Conservation (phyloP, 2,329 filamentous ascomycete species). For the Aspergillaceae sp. region DNA sequence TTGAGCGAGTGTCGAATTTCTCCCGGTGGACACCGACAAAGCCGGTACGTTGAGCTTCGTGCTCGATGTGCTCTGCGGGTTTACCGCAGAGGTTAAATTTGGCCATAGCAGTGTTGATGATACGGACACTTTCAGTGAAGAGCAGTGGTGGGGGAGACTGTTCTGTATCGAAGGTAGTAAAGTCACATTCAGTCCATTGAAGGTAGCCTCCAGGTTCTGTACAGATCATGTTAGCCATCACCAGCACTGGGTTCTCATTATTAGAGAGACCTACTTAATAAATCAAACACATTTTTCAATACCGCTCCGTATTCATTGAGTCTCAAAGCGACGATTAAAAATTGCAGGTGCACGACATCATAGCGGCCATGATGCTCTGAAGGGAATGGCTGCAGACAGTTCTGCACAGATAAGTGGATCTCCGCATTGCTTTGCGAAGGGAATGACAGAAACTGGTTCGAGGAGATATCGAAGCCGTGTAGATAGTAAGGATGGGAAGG, state of each 20-base stretch:
- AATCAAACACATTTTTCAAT: conserved; percentile 16
- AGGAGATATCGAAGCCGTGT: conserved; percentile 26
- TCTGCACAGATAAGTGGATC: conserved; percentile 15
- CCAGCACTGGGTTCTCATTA: neutral
- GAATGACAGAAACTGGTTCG: conserved; percentile 16
- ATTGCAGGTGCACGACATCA: conserved; percentile 23
- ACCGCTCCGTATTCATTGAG: conserved; percentile 12
- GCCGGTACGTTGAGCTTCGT: conserved; percentile 1
- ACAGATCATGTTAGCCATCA: neutral
- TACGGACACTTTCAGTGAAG: conserved; percentile 4
- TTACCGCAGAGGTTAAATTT: conserved; percentile 7
- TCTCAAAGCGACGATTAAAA: conserved; percentile 20
- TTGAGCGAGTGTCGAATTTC: conserved; percentile 8
- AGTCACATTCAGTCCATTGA: conserved; percentile 21
- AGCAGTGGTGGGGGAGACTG: conserved; percentile 4
- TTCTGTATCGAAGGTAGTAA: conserved; percentile 10
- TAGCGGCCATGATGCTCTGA: conserved; percentile 18
- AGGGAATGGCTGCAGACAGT: conserved; percentile 20
- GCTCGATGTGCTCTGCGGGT: conserved; percentile 8
- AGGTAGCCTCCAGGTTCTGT: conserved; percentile 19
- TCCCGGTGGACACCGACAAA: conserved; percentile 7
- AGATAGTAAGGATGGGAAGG: conserved; percentile 5
- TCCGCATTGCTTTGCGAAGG: conserved; percentile 1
- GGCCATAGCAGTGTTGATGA: conserved; percentile 6
- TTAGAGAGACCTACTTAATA: conserved; percentile 18